A percentile compares a stretch with the other conserved stretches of the same genome.
These are phyloP conservation scores for Zygoascus flipseniorum DNA, from an alignment of 805 yeast genomes.

Conservation along the genomic window DNA sequence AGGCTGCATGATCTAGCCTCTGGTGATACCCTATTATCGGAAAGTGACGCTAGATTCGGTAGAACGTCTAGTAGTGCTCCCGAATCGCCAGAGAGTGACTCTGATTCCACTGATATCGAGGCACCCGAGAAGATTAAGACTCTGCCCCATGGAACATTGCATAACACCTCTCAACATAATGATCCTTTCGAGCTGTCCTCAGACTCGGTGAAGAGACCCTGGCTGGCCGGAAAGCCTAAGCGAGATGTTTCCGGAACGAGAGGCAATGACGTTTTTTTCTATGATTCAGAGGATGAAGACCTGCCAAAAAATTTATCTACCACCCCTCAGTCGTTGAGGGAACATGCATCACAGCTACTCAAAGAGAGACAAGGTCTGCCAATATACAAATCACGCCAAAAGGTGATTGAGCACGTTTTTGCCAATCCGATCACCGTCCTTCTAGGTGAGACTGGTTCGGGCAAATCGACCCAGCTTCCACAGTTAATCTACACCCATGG, in stretches of 20 bases:
- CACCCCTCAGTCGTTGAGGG: slow-evolving; percentile 8
- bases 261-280: slow-evolving; percentile 6
- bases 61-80: neutral
- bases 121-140: neutral
- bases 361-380: slow-evolving; percentile 57
- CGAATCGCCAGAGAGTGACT: neutral
- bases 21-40: slow-evolving; percentile 5
- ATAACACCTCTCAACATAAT: neutral
- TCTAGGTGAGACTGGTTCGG: slow-evolving; percentile 97
- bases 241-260: neutral
- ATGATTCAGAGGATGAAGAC: slow-evolving; percentile 18
- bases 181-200: neutral
- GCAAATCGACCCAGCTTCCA: slow-evolving; percentile 95
- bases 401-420: slow-evolving; percentile 47
- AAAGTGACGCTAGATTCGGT: slow-evolving; percentile 8
- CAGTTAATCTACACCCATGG: slow-evolving; percentile 57
- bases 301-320: neutral
- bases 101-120: neutral
- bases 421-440: slow-evolving; percentile 63
- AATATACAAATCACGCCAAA: slow-evolving; percentile 61
- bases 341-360: slow-evolving; percentile 31
- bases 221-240: neutral
- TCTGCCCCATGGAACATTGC: neutral
- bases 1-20: slow-evolving; percentile 8
- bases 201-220: neutral